Evolutionary conservation across 75 land plant species (phyloP).

Genomic region (Picea sitchensis): DNA sequence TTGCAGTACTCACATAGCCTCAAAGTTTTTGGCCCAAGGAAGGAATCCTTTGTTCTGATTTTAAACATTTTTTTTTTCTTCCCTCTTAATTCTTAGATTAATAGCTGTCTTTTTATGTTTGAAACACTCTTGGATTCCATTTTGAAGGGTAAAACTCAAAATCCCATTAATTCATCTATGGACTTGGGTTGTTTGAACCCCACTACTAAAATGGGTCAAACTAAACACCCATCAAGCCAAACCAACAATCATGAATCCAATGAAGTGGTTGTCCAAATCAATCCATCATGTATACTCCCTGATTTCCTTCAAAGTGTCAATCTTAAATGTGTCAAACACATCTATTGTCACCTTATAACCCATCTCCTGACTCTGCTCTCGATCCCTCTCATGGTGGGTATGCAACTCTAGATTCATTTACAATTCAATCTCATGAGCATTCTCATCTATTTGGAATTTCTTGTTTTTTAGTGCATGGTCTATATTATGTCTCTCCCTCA

Average conservation of each 20-base stretch:
- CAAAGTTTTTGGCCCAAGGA: too few species aligned
- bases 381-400: constrained; percentile 47
- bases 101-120: too few species aligned
- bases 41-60: too few species aligned
- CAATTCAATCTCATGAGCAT: constrained; percentile 58
- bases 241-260: neutral
- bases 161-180: too few species aligned
- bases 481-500: constrained; percentile 27
- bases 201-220: too few species aligned
- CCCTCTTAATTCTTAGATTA: too few species aligned
- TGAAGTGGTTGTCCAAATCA: constrained; percentile 3
- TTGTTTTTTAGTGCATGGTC: constrained; percentile 48
- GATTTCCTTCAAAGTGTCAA: constrained; percentile 70
- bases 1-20: too few species aligned
- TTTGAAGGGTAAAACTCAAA: too few species aligned
- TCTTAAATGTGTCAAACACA: constrained; percentile 59
- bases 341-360: constrained; percentile 59
- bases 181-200: too few species aligned
- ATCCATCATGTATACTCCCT: constrained; percentile 30
- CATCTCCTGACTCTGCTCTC: constrained; percentile 48
- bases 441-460: constrained; percentile 36
- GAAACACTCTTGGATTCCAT: too few species aligned
- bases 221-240: too few species aligned
- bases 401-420: constrained; percentile 50
- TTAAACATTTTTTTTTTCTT: too few species aligned